phyloP scores from a whole-genome alignment of 108 stramenopile species.

The Nitzschia sp. region DNA sequence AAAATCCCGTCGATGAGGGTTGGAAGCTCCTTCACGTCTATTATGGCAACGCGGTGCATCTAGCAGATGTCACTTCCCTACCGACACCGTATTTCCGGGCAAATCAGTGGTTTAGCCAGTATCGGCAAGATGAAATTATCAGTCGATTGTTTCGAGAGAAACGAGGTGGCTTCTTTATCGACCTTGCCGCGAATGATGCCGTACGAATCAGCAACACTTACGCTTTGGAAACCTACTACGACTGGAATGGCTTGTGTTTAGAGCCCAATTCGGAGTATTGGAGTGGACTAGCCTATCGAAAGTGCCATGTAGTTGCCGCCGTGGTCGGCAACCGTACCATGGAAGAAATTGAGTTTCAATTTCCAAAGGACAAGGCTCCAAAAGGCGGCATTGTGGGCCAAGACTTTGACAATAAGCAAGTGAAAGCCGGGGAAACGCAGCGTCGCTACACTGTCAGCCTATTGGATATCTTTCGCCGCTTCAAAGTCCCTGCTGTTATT shows the following conservation, averaged over 20 bases:
- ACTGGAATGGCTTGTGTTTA: slow-evolving; percentile 53
- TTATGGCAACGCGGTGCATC: slow-evolving; percentile 32
- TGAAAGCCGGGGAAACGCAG: slow-evolving; percentile 7
- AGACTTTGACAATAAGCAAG: slow-evolving; percentile 46
- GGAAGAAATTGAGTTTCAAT: slow-evolving; percentile 46
- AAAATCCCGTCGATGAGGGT: slow-evolving; percentile 20
- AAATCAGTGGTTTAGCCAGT: slow-evolving; percentile 50
- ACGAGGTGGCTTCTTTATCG: slow-evolving; percentile 55
- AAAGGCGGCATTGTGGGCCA: slow-evolving; percentile 65
- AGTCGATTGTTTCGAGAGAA: slow-evolving; percentile 29
- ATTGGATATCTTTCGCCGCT: slow-evolving; percentile 44
- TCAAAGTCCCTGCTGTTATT: slow-evolving; percentile 49
- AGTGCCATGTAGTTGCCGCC: slow-evolving; percentile 48
- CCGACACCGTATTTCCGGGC: slow-evolving; percentile 22
- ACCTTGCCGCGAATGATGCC: slow-evolving; percentile 67
- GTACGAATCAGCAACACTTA: slow-evolving; percentile 48
- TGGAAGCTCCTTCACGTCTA: slow-evolving; percentile 60
- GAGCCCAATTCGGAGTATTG: slow-evolving; percentile 63
- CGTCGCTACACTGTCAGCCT: slow-evolving; percentile 45
- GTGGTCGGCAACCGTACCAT: slow-evolving; percentile 47
- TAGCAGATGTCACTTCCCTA: slow-evolving; percentile 9
- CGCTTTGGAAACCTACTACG: slow-evolving; percentile 43
- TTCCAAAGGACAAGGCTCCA: slow-evolving; percentile 30
- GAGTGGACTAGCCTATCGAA: slow-evolving; percentile 37
- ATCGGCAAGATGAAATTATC: slow-evolving; percentile 53